Percentiles rank a stretch among this genome's conserved stretches.
Conservation (phyloP, 2,329 filamentous ascomycete species). For the Sporothrix curviconia region DNA sequence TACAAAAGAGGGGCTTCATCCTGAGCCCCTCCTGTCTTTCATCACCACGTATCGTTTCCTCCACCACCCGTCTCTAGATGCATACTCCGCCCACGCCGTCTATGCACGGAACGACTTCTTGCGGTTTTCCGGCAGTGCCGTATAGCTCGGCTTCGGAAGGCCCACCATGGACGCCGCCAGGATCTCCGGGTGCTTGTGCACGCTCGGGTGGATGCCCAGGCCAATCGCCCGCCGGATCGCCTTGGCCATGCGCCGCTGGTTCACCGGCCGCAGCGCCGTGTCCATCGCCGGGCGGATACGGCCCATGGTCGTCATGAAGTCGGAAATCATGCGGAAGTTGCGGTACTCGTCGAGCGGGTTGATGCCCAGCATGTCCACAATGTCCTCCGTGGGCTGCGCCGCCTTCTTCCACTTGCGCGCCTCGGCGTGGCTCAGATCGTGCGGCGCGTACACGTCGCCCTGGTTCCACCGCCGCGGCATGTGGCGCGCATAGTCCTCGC, state of each 20-base stretch:
- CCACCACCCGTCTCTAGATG: too few species aligned
- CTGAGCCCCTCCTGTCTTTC: not conserved
- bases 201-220: slow-evolving; percentile 84
- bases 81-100: too few species aligned
- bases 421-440: slow-evolving; percentile 73
- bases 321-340: slow-evolving; percentile 87
- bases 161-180: slow-evolving; percentile 40
- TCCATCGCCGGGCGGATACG: slow-evolving; percentile 70
- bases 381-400: slow-evolving; percentile 54
- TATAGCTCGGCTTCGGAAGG: slow-evolving; percentile 1
- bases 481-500: slow-evolving; percentile 53
- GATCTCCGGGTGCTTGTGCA: slow-evolving; percentile 82
- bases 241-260: slow-evolving; percentile 90
- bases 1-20: not conserved
- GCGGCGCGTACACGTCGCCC: slow-evolving; percentile 86
- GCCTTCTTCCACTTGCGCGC: slow-evolving; percentile 75
- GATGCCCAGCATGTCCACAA: slow-evolving; percentile 72
- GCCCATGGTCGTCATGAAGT: slow-evolving; percentile 79
- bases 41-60: not conserved
- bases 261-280: slow-evolving; percentile 77
- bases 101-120: not conserved
- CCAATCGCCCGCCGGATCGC: slow-evolving; percentile 84
- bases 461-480: slow-evolving; percentile 63
- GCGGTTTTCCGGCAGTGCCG: not conserved
- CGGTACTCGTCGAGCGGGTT: slow-evolving; percentile 83